phyloP scores from a whole-genome alignment of 73 alveolate species.

The Loxodes magnus region DNA sequence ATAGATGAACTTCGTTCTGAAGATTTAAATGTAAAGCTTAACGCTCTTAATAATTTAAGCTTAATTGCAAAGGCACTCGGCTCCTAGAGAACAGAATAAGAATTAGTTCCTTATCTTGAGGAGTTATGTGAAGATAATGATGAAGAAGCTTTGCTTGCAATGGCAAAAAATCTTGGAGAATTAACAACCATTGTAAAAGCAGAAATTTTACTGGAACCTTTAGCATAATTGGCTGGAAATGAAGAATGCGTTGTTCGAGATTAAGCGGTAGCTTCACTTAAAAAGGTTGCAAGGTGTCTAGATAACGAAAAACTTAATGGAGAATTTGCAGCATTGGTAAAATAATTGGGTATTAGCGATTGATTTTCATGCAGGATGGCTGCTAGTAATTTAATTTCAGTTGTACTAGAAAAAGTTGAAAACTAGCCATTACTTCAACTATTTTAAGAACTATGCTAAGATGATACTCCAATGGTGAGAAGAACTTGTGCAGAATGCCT shows the following conservation, averaged over 20 bases:
- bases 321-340: slow-evolving; percentile 23
- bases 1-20: slow-evolving; percentile 40
- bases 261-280: slow-evolving; percentile 26
- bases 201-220: slow-evolving; percentile 27
- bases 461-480: slow-evolving; percentile 76
- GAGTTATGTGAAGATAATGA: slow-evolving; percentile 78
- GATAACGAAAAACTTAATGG: slow-evolving; percentile 24
- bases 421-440: slow-evolving; percentile 26
- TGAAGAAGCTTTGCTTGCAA: slow-evolving; percentile 72
- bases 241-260: slow-evolving; percentile 42
- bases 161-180: slow-evolving; percentile 56
- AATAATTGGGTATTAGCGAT: slow-evolving; percentile 16
- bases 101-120: slow-evolving; percentile 66
- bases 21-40: slow-evolving; percentile 40
- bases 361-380: slow-evolving; percentile 28
- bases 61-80: slow-evolving; percentile 67
- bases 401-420: slow-evolving; percentile 30
- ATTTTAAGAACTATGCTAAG: slow-evolving; percentile 56
- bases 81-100: slow-evolving; percentile 67
- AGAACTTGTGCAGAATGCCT: slow-evolving; percentile 62
- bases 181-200: slow-evolving; percentile 71
- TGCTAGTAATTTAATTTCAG: slow-evolving; percentile 27
- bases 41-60: slow-evolving; percentile 50
- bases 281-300: slow-evolving; percentile 22
- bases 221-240: slow-evolving; percentile 21